These are phyloP conservation scores for Papiliotrema laurentii DNA, from an alignment of 1,284 basidiomycete genomes.

Conservation along the genomic window DNA sequence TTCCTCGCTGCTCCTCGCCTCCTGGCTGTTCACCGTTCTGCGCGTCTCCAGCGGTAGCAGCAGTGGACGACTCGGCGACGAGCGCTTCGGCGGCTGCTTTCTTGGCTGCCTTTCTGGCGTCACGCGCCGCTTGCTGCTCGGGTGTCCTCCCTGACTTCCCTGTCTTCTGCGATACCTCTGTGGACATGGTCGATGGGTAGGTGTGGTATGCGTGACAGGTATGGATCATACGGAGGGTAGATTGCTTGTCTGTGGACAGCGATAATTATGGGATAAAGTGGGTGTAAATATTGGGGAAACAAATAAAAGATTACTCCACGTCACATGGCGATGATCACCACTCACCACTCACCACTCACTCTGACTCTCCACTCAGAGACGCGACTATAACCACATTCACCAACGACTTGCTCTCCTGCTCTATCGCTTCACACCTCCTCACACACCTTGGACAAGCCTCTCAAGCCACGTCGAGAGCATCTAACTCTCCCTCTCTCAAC, in stretches of 20 bases:
- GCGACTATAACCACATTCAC: too few relatives aligned
- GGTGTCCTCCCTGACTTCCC: slow-evolving; percentile 33
- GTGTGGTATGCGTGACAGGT: background rate
- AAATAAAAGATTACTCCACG: background rate
- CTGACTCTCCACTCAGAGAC: too few relatives aligned
- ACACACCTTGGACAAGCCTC: too few relatives aligned
- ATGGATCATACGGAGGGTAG: background rate
- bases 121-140: slow-evolving; percentile 40
- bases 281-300: background rate
- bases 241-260: background rate
- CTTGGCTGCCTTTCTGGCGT: slow-evolving; percentile 37
- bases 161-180: slow-evolving; percentile 4
- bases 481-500: too few relatives aligned
- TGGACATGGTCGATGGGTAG: slow-evolving; percentile 7
- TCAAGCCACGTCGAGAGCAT: too few relatives aligned
- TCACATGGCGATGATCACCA: background rate
- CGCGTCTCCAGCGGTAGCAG: slow-evolving; percentile 1
- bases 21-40: slow-evolving; percentile 10
- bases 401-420: too few relatives aligned
- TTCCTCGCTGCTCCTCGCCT: background rate
- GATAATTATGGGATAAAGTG: background rate
- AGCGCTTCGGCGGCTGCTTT: slow-evolving; percentile 9
- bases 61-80: slow-evolving; percentile 4
- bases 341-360: too few relatives aligned
- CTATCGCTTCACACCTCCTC: too few relatives aligned